Evolutionary conservation across 495 filamentous ascomycete species (phyloP).

Genomic region (Patellaria atrata): DNA sequence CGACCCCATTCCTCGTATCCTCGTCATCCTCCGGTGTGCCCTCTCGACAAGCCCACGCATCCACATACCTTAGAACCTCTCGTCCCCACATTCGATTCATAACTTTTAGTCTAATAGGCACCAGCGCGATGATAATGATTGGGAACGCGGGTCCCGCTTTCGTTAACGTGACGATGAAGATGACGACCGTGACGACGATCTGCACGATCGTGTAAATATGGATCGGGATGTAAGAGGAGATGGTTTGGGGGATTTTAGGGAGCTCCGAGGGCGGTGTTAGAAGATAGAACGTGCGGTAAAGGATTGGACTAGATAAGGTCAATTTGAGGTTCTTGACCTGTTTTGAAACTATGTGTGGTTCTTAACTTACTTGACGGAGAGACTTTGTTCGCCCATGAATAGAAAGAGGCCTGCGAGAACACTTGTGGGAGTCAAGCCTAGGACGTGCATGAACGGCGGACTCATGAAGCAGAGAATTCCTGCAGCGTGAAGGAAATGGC

Average conservation of each 20-base stretch:
- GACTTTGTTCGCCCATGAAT: conserved; percentile 60
- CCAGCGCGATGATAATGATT: conserved; percentile 49
- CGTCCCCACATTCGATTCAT: conserved; percentile 52
- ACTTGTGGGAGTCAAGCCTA: conserved; percentile 53
- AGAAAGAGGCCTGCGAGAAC: conserved; percentile 56
- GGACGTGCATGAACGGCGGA: conserved; percentile 53
- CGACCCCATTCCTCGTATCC: conserved; percentile 20
- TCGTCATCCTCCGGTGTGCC: conserved; percentile 51
- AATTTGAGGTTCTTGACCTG: background rate
- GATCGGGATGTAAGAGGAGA: conserved; percentile 40
- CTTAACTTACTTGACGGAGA: conserved; percentile 42
- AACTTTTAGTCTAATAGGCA: conserved; percentile 44
- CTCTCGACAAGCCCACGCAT: conserved; percentile 57
- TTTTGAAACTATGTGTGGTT: no score
- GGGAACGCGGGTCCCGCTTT: conserved; percentile 51
- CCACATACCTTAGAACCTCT: conserved; percentile 48
- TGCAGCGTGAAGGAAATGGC: conserved; percentile 45
- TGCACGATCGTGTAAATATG: conserved; percentile 50
- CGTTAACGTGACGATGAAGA: conserved; percentile 53
- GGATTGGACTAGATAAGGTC: conserved; percentile 35
- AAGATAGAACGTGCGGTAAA: conserved; percentile 48
- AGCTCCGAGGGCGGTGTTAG: conserved; percentile 51
- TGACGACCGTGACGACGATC: conserved; percentile 42
- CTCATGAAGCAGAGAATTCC: conserved; percentile 47
- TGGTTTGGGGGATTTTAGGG: conserved; percentile 37